These are phyloP conservation scores for Trichosporon sp. DNA, from an alignment of 1,284 basidiomycete genomes.

Conservation along the genomic window DNA sequence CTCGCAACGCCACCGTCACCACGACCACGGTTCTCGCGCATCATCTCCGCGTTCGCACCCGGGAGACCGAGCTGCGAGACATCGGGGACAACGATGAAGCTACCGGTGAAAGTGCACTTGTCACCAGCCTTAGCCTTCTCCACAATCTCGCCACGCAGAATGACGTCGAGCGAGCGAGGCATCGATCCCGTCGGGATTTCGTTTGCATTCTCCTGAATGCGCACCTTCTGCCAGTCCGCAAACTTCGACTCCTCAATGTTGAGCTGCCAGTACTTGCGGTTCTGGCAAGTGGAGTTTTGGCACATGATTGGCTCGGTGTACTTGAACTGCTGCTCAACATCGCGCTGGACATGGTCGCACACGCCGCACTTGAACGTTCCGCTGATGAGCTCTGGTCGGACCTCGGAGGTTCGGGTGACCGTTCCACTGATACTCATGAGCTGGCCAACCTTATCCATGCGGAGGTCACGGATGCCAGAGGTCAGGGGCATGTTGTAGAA, in stretches of 20 bases:
- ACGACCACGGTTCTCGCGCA: conserved; percentile 74
- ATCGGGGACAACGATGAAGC: conserved; percentile 98
- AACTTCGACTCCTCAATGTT: conserved; percentile 97
- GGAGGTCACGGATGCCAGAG: conserved; percentile 90
- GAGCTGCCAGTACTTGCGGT: conserved; percentile 86
- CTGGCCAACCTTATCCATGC: conserved; percentile 89
- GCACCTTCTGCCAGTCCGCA: conserved; percentile 98
- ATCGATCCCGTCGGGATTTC: conserved; percentile 98
- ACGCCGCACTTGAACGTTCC: conserved; percentile 92
- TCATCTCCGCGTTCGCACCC: conserved; percentile 90
- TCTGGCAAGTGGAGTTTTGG: conserved; percentile 89
- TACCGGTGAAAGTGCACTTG: conserved; percentile 96
- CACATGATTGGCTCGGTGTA: conserved; percentile 98
- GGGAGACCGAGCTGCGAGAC: conserved; percentile 94
- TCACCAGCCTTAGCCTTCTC: conserved; percentile 98
- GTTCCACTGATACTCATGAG: conserved; percentile 93
- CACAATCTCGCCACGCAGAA: conserved; percentile 91
- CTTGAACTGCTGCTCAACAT: conserved; percentile 99
- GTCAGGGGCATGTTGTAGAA: conserved; percentile 96
- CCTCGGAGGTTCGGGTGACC: conserved; percentile 96
- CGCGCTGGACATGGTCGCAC: conserved; percentile 83
- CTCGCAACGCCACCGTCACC: conserved; percentile 74
- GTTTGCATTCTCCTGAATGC: conserved; percentile 98
- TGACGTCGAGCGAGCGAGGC: conserved; percentile 92
- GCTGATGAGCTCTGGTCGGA: conserved; percentile 89